Conservation (phyloP, 805 yeast species). For the Grigorovia humatica region DNA sequence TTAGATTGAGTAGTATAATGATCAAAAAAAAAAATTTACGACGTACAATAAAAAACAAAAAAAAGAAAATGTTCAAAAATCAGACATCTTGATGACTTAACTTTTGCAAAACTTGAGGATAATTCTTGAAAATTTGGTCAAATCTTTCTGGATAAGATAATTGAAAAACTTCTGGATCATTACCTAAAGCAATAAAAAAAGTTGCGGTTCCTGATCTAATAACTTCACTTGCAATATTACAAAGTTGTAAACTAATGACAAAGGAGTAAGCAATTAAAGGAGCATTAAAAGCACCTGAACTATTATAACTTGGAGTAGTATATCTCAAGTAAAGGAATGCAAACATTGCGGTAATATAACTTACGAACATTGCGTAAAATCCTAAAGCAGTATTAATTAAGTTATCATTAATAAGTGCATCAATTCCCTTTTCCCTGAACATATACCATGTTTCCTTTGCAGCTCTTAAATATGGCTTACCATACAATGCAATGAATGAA, state of each 20-base stretch:
- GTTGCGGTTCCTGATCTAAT: slow-evolving; percentile 77
- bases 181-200: slow-evolving; percentile 71
- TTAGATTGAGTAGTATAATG: too few species aligned
- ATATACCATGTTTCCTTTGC: slow-evolving; percentile 78
- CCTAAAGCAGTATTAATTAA: slow-evolving; percentile 68
- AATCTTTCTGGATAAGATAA: slow-evolving; percentile 60
- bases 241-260: slow-evolving; percentile 64
- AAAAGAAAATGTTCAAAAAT: not conserved
- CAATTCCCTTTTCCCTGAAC: slow-evolving; percentile 69
- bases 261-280: slow-evolving; percentile 67
- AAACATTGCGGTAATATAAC: slow-evolving; percentile 52
- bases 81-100: slow-evolving; percentile 28
- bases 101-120: slow-evolving; percentile 59
- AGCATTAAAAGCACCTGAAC: slow-evolving; percentile 51
- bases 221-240: slow-evolving; percentile 60
- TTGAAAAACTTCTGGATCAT: slow-evolving; percentile 76
- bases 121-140: slow-evolving; percentile 51
- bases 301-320: slow-evolving; percentile 58
- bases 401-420: slow-evolving; percentile 76
- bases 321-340: slow-evolving; percentile 56
- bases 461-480: slow-evolving; percentile 61
- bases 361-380: slow-evolving; percentile 65
- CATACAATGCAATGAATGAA: slow-evolving; percentile 79
- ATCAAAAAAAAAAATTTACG: too few species aligned
- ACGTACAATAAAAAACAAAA: too few species aligned